Conservation (phyloP, 768 basidiomycete genomes). For the Mycena olivaceomarginata region DNA sequence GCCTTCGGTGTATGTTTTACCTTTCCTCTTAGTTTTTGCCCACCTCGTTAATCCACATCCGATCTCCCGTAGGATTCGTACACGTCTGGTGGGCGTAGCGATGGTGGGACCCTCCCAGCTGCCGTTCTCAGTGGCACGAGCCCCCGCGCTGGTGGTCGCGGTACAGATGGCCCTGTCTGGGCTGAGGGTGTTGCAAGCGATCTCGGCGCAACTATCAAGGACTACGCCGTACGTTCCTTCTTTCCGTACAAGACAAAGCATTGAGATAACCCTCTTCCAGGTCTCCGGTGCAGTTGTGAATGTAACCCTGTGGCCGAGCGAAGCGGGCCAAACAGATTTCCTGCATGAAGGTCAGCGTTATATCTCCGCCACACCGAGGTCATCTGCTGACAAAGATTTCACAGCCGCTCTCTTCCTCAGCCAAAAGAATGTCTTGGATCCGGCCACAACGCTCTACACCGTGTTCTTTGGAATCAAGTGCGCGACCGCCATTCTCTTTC, state of each 20-base stretch:
- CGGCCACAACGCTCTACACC: slow-evolving; percentile 68
- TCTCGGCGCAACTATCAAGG: slow-evolving; percentile 65
- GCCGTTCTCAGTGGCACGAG: slow-evolving; percentile 65
- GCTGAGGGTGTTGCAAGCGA: slow-evolving; percentile 67
- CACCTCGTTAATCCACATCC: no score
- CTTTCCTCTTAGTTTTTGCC: no score
- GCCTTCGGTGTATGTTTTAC: slow-evolving; percentile 66
- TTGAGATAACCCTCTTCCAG: slow-evolving; percentile 43
- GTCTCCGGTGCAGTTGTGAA: slow-evolving; percentile 69
- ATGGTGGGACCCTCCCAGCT: slow-evolving; percentile 67
- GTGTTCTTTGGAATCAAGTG: slow-evolving; percentile 76
- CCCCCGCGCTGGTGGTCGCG: slow-evolving; percentile 68
- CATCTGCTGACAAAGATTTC: background rate
- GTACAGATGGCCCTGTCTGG: slow-evolving; percentile 73
- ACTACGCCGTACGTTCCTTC: slow-evolving; percentile 66
- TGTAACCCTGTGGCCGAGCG: slow-evolving; percentile 70
- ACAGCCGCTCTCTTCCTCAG: slow-evolving; percentile 65
- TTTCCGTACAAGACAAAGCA: background rate
- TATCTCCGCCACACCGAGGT: background rate
- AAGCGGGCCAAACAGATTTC: slow-evolving; percentile 67
- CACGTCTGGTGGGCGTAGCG: slow-evolving; percentile 70
- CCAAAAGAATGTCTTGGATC: slow-evolving; percentile 66
- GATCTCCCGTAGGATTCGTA: slow-evolving; percentile 61
- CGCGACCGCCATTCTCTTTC: slow-evolving; percentile 34
- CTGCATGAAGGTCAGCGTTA: slow-evolving; percentile 64